Evolutionary conservation across 768 basidiomycete genomes (phyloP), one percentile per base, ranked within the genome.

Genomic region (Pulveroboletus sp.): DNA sequence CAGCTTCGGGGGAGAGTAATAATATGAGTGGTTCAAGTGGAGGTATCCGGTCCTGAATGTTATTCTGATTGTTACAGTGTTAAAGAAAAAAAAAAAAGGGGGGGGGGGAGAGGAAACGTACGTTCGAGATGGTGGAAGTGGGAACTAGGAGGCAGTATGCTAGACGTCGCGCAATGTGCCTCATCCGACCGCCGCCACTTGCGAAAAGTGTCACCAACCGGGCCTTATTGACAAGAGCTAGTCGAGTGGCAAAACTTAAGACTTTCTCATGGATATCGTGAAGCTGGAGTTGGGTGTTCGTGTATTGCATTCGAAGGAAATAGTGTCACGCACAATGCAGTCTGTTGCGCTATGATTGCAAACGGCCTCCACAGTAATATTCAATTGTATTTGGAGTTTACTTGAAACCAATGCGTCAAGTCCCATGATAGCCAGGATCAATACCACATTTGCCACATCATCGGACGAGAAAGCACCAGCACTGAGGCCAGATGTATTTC

Each of bases 101-200:
- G n/a, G n/a, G n/a, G n/a, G 11, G 4, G 40, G 14, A n/a, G 26
- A 18, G 8, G 10, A 26, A 42, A 63, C 59, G 26, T 48, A 66
- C 69, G 3, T 38, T 42, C 9, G 38, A 17, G 14, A 15, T 18
- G 17, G 27, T 21, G 26, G 48, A 24, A 11, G n/a, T 44, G n/a
- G 40, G 31, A 43, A 48, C 50, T 26, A 61, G 52, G n/a, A 57
- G 17, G 8, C 70, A 64, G 50, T 81, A 72, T 1, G 85, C 82
- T 28, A 86, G 63, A 64, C 74, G 77, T 43, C 78, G 76, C 15
- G 82, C 80, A 40, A 89, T 77, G 12, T 78, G 77, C 43, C 71
- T 70, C 33, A 77, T 71, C 18, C 72, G 73, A 10, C 72, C 72
- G 27, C 77, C 74, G 11, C 80, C 80, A 44, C 70, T 70, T 8